Conservation (phyloP, 2,329 filamentous ascomycete species). For the Fonsecaea pedrosoi region DNA sequence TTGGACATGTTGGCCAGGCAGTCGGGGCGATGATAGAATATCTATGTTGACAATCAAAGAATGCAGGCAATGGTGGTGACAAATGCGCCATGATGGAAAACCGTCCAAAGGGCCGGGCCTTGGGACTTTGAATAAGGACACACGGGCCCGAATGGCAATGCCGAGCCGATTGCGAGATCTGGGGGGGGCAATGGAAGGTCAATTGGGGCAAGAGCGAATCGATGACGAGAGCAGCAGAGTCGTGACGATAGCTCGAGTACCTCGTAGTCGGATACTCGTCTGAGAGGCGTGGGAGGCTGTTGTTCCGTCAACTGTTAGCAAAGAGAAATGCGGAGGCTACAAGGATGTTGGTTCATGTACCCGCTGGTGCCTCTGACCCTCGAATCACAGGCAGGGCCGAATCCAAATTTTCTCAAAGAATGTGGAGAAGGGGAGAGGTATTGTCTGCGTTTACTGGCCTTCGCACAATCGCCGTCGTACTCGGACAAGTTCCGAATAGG, state of each 20-base stretch:
- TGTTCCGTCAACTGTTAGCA: background rate
- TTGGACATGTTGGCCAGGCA: background rate
- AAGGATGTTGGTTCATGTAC: background rate
- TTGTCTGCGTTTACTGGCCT: background rate
- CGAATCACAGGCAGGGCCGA: background rate
- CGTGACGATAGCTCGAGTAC: background rate
- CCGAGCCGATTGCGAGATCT: slow-evolving; percentile 16
- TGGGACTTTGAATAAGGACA: background rate
- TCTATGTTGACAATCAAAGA: background rate
- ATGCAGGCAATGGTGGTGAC: background rate
- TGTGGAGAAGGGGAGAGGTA: background rate
- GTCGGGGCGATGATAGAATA: background rate
- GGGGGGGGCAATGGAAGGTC: background rate
- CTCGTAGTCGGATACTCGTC: background rate
- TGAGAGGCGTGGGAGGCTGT: background rate
- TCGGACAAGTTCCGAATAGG: too few species aligned
- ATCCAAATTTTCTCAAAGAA: background rate
- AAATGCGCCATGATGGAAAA: slow-evolving; percentile 4
- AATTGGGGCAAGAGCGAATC: slow-evolving; percentile 13
- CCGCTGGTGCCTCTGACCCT: background rate
- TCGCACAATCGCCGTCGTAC: background rate
- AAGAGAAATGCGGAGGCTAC: background rate
- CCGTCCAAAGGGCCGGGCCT: background rate
- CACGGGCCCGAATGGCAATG: slow-evolving; percentile 3
- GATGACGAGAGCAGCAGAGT: slow-evolving; percentile 5